Base-by-base conservation (phyloP, 805 yeast genomes). In the Saturnispora quitensis region DNA sequence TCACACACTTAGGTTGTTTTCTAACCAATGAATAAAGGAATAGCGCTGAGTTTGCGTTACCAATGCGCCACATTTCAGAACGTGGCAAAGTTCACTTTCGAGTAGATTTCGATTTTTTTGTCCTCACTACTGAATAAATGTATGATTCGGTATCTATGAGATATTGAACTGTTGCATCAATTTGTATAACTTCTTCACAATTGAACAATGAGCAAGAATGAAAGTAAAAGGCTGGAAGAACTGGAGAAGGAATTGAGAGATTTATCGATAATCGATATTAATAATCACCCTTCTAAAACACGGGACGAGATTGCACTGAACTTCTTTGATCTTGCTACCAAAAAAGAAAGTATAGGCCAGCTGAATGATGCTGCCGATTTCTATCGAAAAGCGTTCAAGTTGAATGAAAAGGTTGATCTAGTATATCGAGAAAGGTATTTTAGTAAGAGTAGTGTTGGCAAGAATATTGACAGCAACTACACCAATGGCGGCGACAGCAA, bases 321-420 rank as follows among this genome's bases (percentile, higher is more conserved):
- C 48, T 68, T 78, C 22, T 89, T 86, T 70, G 89, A 84, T 58
- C 65, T 73, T 48, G 97, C 89, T 3, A 78, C 82, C 0, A 78
- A 75, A 46, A 82, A 82, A 60, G 97, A 89, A 66, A 70, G 76
- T 34, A 76, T 73, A 47, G 96, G 96, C 0, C 71, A 80, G 55
- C 74, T 89, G 79, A 75, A 86, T n/a, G 96, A 89, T 60, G 96
- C 96, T 1, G 80, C 87, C 27, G 77, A 72, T 47, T 75, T 69
- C 56, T 89, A 89, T 66, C 71, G 95, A 55, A 73, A 75, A 55
- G 96, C 97, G 2, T 76, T 82, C 63, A 80, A 76, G 58, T 65
- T 81, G n/a, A 69, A 68, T 54, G 66, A 61, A 13, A 74, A 74
- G 51, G 89, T 89, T 5, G 96, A 89, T 62, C 68, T 76, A 46